These are phyloP conservation scores for Thelephora ganbajun DNA, from an alignment of 768 basidiomycete genomes.

Conservation along the genomic window DNA sequence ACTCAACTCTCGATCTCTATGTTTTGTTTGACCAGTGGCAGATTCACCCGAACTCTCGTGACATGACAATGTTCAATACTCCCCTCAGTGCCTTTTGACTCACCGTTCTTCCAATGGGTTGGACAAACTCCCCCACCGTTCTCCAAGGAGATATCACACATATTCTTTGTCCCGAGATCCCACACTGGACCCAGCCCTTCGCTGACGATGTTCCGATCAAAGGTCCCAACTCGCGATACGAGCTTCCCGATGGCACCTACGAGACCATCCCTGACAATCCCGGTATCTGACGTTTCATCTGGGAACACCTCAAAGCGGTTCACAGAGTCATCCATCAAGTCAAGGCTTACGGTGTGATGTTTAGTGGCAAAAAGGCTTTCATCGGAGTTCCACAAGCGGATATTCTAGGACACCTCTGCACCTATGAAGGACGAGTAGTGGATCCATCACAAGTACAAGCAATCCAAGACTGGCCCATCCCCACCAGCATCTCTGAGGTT, in stretches of 20 bases:
- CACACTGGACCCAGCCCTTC: constrained; percentile 6
- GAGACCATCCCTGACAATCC: constrained; percentile 15
- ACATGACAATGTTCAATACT: background rate
- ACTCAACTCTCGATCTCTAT: no score
- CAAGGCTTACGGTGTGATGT: constrained; percentile 13
- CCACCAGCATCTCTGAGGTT: constrained; percentile 10
- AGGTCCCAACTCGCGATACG: constrained; percentile 7
- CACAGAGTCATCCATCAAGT: constrained; percentile 22
- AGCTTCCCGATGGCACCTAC: constrained; percentile 3
- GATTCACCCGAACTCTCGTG: background rate
- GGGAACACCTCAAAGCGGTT: constrained; percentile 22
- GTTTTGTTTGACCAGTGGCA: no score
- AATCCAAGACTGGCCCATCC: constrained; percentile 12
- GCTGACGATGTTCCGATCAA: constrained; percentile 10
- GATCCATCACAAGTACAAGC: constrained; percentile 15
- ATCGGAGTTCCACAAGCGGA: constrained; percentile 9
- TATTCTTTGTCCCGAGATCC: background rate
- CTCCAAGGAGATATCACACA: background rate
- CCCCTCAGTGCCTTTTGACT: background rate
- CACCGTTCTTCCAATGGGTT: constrained; percentile 7
- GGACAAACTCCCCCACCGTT: constrained; percentile 10
- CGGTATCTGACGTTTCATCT: constrained; percentile 18
- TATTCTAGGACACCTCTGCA: constrained; percentile 26
- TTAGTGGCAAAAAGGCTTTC: constrained; percentile 3
- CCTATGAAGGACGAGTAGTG: constrained; percentile 17